Evolutionary conservation across 2,329 filamentous ascomycete species (phyloP), one percentile per base, ranked within the genome.

Genomic region (Exophiala oligosperma): DNA sequence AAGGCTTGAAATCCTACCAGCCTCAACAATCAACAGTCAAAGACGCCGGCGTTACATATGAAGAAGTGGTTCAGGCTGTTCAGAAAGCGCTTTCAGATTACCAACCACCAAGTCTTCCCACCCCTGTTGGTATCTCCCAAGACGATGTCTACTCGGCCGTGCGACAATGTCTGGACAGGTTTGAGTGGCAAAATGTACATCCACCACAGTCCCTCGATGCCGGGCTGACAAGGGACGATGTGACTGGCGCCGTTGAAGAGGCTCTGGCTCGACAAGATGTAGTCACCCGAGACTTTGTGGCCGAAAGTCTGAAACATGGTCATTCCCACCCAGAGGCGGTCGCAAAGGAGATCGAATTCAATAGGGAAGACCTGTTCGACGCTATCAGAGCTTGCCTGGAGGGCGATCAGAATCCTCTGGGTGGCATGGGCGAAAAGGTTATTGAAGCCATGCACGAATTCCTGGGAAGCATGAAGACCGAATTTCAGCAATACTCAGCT

Each of bases 81-180:
- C 85, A 91, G n/a, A 89, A 93, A 67, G 92, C 90, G 8, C 77
- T 97, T 54, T 88, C 92, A 71, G 85, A 92, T 69, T 94, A 93
- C 69, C 81, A 83, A 1, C 88, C 90, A 1, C 91, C 91, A 0
- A 80, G 84, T 54, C 81, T 92, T 4, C 85, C 91, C 48, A 84
- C 85, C 0, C 81, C 86, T 0, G 41, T 43, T 29, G 81, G 78
- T 6, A 80, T 93, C 50, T 90, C 92, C 0, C 84, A 88, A 47
- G 91, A 96, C 52, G 92, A 96, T 67, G 87, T 97, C 23, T 81
- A 96, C 3, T 84, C 88, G 50, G 90, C 90, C 2, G 90, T 97
- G 23, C 85, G 90, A 26, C 91, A 96, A 71, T 95, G 90, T 61
- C 78, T 97, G 3, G 90, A 95, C 65, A 90, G 91, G 64, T 89